Percentiles rank a stretch among this genome's conserved stretches.
phyloP scores from a whole-genome alignment of 176 grass and related monocot genomes.

The Luzula sylvatica region DNA sequence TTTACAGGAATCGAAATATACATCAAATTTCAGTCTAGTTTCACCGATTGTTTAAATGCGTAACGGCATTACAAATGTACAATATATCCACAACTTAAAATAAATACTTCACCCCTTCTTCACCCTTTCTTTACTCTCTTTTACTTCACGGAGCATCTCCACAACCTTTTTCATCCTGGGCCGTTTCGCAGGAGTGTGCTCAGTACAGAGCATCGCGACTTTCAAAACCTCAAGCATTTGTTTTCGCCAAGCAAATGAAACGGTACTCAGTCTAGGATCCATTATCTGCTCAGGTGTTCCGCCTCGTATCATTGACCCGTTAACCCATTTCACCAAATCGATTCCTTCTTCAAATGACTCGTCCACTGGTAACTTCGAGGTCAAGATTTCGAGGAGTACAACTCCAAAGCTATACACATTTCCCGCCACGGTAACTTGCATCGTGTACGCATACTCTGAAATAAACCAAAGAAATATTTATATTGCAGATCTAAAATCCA shows the following conservation, averaged over 20 bases:
- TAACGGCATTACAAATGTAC: too few species aligned
- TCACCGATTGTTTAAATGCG: too few species aligned
- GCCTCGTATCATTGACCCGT: constrained; percentile 38
- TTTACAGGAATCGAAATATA: not conserved
- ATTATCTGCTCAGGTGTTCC: constrained; percentile 92
- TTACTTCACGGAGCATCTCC: constrained; percentile 85
- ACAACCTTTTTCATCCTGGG: constrained; percentile 86
- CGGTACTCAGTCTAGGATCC: constrained; percentile 73
- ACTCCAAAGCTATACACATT: constrained; percentile 98
- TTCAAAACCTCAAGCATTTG: constrained; percentile 87
- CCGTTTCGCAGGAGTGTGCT: constrained; percentile 44
- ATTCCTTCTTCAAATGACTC: constrained; percentile 79
- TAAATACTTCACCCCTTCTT: not conserved
- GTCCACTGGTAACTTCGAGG: constrained; percentile 64
- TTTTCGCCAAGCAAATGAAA: constrained; percentile 78
- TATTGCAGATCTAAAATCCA: not conserved
- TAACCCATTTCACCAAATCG: constrained; percentile 94
- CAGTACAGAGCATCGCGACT: constrained; percentile 74
- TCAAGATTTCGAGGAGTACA: constrained; percentile 75
- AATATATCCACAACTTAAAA: too few species aligned
- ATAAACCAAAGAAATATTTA: constrained; percentile 6
- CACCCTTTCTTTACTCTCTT: constrained; percentile 21
- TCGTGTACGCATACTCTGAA: constrained; percentile 98
- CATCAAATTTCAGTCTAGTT: too few species aligned
- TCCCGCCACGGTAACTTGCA: constrained; percentile 83